Evolutionary conservation across 106 monocot species (phyloP), one percentile per base, ranked within the genome.

Genomic region (Acorus calamus): DNA sequence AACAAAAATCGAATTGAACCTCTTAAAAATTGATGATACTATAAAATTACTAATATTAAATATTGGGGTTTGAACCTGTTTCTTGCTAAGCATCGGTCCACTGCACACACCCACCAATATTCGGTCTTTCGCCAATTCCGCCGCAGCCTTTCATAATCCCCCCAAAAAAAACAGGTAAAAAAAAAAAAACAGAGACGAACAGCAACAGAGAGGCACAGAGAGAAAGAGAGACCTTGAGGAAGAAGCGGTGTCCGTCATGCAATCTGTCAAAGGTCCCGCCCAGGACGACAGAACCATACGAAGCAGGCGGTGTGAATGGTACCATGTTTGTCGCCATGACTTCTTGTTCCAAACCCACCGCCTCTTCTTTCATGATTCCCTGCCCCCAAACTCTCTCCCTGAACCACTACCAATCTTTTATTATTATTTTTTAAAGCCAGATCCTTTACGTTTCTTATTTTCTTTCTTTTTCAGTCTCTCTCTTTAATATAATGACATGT

Each of bases 51-150:
- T 28, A 28, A 28, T 28, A 28, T 28, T 0, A 28, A 28, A 28
- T 28, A 0, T 28, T 3, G 6, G 7, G 7, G 62, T 55, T 6
- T 42, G 12, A 50, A 72, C 80, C 76, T 80, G 49, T 59, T 80
- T 80, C 63, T 80, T 76, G 48, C 14, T 59, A 45, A 80, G 49
- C 80, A 80, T 80, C 5, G 80, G 72, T 42, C 76, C 76, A 55
- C 76, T 76, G 53, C 80, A 81, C 14, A 81, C 64, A 2, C 80
- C 80, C n/a, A 81, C 63, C 3, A 81, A 76, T 7, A 81, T 49
- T 5, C 80, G 62, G 2, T 80, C 76, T 13, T 59, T 68, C 28
- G 80, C 76, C 5, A 76, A 11, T 10, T 68, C 67, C 44, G 80
- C 80, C 3, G 80, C 10, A 7, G 80, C 71, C 80, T 80, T 8